These are phyloP conservation scores for Exophiala spinifera DNA, from an alignment of 2,329 filamentous ascomycete genomes.

Conservation along the genomic window DNA sequence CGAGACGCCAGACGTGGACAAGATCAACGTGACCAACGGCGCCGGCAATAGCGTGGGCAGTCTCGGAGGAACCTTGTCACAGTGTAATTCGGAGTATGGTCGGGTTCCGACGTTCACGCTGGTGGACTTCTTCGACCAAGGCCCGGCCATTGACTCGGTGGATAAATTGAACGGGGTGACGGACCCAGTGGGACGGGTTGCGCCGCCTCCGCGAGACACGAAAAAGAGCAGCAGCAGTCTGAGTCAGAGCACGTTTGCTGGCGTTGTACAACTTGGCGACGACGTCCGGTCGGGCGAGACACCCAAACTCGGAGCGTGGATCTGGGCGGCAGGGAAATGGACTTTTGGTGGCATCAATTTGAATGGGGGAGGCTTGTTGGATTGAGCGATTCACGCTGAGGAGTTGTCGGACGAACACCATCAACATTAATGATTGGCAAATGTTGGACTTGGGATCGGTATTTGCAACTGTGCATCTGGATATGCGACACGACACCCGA, in stretches of 20 bases:
- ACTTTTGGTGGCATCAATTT: constrained; percentile 40
- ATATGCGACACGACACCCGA: no score
- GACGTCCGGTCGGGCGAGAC: constrained; percentile 38
- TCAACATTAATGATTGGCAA: no score
- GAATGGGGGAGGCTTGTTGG: constrained; percentile 19
- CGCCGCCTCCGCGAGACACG: constrained; percentile 32
- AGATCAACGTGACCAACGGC: constrained; percentile 64
- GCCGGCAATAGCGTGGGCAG: constrained; percentile 55
- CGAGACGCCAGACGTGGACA: constrained; percentile 58
- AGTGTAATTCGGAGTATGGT: constrained; percentile 56
- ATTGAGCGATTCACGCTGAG: not conserved
- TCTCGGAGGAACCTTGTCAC: constrained; percentile 47
- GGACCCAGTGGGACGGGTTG: constrained; percentile 43
- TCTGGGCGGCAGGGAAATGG: constrained; percentile 45
- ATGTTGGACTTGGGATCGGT: no score
- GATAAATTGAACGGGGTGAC: constrained; percentile 64
- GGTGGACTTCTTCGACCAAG: constrained; percentile 76
- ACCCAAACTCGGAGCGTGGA: constrained; percentile 42
- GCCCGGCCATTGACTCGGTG: constrained; percentile 65
- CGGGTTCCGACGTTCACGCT: constrained; percentile 67
- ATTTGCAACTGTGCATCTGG: no score
- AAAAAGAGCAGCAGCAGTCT: constrained; percentile 26
- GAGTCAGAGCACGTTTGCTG: constrained; percentile 37
- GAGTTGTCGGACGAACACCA: no score
- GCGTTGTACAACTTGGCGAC: constrained; percentile 38